Base-by-base conservation (phyloP, 169 alveolate species). In the Plasmodium gaboni region DNA sequence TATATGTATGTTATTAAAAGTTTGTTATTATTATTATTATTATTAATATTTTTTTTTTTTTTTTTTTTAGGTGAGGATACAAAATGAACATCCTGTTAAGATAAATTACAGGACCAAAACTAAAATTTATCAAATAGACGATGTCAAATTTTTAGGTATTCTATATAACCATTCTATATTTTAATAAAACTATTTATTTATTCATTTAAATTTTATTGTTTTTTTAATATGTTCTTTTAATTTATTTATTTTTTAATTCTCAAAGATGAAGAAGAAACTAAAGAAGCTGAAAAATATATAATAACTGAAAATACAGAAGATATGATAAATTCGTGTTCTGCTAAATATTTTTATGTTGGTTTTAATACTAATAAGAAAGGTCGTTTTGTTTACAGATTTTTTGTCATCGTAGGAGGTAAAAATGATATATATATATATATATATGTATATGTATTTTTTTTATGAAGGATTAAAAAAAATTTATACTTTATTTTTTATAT, bases 371-470 rank as follows among this genome's bases (percentile, higher is more conserved):
- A 7, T 13, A 73, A 48, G 17, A 71, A 83, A 59, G 91, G 91
- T 38, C 72, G 48, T 22, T 83, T 83, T 28, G 64, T 83, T 17
- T 83, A 83, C 42, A 74, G 91, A 44, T 67, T 83, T 68, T 83
- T 46, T 61, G 85, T 38, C 76, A 61, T 67, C 42, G 70, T 68
- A 50, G 91, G 85, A 83, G 91, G 91, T 83, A 83, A 83, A 42
- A 42, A 44, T 17, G 46, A 38, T 38, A 6, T 38, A 38, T 38
- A 38, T 32, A 32, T 32, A 32, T 28, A 28, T 28, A 28, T 28
- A 28, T 32, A 32, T 32, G 6, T 32, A 32, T 38, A 38, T 38
- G 46, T 38, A 38, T 38, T 38, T 5, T 38, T 38, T 38, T 38
- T 38, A 38, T 38, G 46, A 65, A 51, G 10, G 57, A 73, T 26